A percentile compares a stretch with the other conserved stretches of the same genome.
These are phyloP conservation scores for Trypethelium eluteriae DNA, from an alignment of 495 filamentous ascomycete genomes.

Conservation along the genomic window DNA sequence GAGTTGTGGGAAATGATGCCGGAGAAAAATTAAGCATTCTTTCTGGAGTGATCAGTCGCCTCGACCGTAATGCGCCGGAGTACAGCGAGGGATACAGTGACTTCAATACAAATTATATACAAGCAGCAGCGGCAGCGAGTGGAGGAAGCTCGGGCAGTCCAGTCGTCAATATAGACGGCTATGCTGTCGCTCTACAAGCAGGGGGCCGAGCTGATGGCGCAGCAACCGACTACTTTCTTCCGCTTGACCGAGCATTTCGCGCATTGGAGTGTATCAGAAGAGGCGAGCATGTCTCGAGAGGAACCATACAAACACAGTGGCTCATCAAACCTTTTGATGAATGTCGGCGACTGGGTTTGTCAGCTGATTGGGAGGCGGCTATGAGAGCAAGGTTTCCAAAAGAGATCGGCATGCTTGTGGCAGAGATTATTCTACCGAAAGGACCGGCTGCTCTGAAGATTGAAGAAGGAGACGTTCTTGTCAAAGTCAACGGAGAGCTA, in stretches of 20 bases:
- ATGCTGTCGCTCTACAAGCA: slow-evolving; percentile 88
- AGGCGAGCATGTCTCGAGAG: slow-evolving; percentile 65
- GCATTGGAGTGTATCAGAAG: slow-evolving; percentile 79
- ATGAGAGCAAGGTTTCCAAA: slow-evolving; percentile 76
- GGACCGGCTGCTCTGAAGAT: slow-evolving; percentile 79
- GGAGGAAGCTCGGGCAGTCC: slow-evolving; percentile 95
- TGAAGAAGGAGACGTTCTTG: slow-evolving; percentile 90
- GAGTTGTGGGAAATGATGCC: slow-evolving; percentile 97
- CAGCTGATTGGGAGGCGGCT: slow-evolving; percentile 73
- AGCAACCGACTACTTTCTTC: slow-evolving; percentile 96
- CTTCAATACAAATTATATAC: slow-evolving; percentile 99
- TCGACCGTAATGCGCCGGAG: slow-evolving; percentile 94
- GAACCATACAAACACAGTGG: slow-evolving; percentile 98
- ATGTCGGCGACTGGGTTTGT: slow-evolving; percentile 82
- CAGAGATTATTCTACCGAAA: slow-evolving; percentile 87
- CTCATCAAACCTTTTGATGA: slow-evolving; percentile 95
- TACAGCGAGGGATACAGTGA: slow-evolving; percentile 98
- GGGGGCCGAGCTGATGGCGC: slow-evolving; percentile 89
- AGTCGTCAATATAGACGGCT: slow-evolving; percentile 90
- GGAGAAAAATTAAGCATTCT: slow-evolving; percentile 98
- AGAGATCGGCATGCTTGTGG: slow-evolving; percentile 93
- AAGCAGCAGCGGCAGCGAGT: slow-evolving; percentile 91
- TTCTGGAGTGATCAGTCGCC: slow-evolving; percentile 90
- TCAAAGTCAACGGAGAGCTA: slow-evolving; percentile 89
- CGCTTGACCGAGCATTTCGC: slow-evolving; percentile 77